phyloP scores from a whole-genome alignment of 2,329 filamentous ascomycete species.

The Colletotrichum sp. region DNA sequence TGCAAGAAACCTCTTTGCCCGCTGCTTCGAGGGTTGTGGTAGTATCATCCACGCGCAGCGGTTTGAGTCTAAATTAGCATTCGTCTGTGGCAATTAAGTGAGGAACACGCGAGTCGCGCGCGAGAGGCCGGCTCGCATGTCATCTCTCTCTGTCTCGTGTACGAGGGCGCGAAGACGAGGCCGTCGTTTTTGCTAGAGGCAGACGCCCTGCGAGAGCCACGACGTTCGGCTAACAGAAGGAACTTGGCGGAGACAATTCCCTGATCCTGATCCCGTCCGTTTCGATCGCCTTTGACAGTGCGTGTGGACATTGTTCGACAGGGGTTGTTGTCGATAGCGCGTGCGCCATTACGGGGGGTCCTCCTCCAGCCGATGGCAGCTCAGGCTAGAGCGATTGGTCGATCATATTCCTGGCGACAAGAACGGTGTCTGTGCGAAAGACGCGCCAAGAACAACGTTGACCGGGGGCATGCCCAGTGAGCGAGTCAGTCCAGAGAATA shows the following conservation, averaged over 20 bases:
- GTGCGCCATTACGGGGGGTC: conserved; percentile 2
- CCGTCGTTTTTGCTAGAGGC: not conserved
- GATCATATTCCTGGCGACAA: conserved; percentile 5
- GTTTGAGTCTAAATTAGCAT: conserved; percentile 1
- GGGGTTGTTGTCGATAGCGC: conserved; percentile 15
- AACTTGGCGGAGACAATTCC: conserved; percentile 3
- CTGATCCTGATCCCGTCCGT: conserved; percentile 11
- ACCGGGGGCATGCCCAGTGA: not conserved
- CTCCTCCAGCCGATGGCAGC: not conserved
- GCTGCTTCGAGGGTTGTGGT: not conserved
- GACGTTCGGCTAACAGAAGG: conserved; percentile 1
- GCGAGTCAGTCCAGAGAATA: conserved; percentile 8
- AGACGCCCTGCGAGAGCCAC: not conserved
- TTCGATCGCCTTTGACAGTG: conserved; percentile 16
- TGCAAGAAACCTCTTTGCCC: not conserved
- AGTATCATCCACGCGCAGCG: not conserved
- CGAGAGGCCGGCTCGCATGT: not conserved
- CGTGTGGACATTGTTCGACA: not conserved
- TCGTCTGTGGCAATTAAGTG: not conserved
- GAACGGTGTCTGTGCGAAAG: conserved; percentile 19
- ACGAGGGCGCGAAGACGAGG: not conserved
- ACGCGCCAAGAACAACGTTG: not conserved
- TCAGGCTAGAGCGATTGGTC: conserved; percentile 11
- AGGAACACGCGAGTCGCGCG: not conserved
- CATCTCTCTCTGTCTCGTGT: not conserved